Evolutionary conservation across 768 basidiomycete species (phyloP), one percentile per base, ranked within the genome.

Genomic region (Peribolospora kevripleyi): DNA sequence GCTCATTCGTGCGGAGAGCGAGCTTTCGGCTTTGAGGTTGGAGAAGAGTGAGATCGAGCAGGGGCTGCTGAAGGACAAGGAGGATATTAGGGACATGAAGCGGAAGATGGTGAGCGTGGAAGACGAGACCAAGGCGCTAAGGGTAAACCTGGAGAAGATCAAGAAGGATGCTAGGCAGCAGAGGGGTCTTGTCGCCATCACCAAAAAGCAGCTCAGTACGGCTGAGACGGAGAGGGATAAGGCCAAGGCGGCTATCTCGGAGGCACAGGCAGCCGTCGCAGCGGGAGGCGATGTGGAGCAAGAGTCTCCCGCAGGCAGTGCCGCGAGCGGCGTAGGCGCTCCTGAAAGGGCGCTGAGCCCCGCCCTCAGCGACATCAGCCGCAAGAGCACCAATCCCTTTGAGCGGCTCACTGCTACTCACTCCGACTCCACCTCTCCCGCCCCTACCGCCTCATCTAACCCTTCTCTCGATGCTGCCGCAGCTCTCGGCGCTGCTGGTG

Each of bases 111-210:
- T 77, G 9, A 85, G 87, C 62, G 75, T 77, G 11, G 76, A 78
- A 6, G 75, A 79, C 58, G 78, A 87, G 66, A 79, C 79, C 42
- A 76, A 82, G 49, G 64, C 70, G 8, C 65, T 80, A 52, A 88
- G 82, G 66, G 70, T 68, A 8, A 79, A 84, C 58, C 70, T 87
- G 25, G 93, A 97, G 67, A 88, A 83, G 70, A 66, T 75, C 46
- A 88, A 79, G 71, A 97, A 84, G 69, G 90, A 95, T 52, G 86
- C 84, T 2, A 82, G 91, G 66, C 86, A 93, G 64, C 90, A 95
- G 70, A 95, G 86, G 66, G 93, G 93, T 7, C 73, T 91, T 59
- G 73, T 91, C 36, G 88, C 88, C 4, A 91, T 97, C 65, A 84
- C 85, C 5, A 81, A 81, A 71, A 97, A 98, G 67, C 93, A 97